A percentile compares a stretch with the other conserved stretches of the same genome.
Conservation (phyloP, 495 filamentous ascomycete species). For the Annulohypoxylon maeteangense region DNA sequence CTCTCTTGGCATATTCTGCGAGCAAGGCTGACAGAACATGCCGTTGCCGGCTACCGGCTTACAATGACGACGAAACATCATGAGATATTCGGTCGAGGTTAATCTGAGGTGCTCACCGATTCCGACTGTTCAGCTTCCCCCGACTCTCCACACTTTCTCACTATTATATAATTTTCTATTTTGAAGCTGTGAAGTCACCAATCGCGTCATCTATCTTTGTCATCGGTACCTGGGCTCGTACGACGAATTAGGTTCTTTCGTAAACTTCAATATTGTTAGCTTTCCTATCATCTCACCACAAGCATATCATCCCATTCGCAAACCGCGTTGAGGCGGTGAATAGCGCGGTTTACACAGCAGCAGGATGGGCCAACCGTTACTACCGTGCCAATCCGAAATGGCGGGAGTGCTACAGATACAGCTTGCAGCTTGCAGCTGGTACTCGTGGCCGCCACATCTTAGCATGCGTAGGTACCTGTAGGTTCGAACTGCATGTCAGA, state of each 20-base stretch:
- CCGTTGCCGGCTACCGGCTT: background rate
- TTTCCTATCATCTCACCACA: constrained; percentile 7
- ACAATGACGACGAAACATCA: background rate
- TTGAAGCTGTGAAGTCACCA: constrained; percentile 10
- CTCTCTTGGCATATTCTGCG: background rate
- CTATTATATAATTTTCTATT: constrained; percentile 24
- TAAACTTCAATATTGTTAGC: background rate
- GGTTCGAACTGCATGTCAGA: constrained; percentile 14
- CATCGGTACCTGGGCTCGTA: constrained; percentile 23
- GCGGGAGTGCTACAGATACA: constrained; percentile 4
- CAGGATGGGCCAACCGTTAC: constrained; percentile 21
- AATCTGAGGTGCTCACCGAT: constrained; percentile 10
- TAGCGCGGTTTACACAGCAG: constrained; percentile 28
- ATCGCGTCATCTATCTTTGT: constrained; percentile 8
- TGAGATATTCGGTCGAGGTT: constrained; percentile 2
- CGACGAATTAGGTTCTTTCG: constrained; percentile 16
- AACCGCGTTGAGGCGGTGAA: constrained; percentile 36
- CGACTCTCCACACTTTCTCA: background rate
- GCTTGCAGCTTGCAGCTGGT: background rate
- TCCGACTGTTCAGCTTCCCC: constrained; percentile 3
- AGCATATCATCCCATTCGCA: constrained; percentile 8
- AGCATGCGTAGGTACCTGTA: background rate
- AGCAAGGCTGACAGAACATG: constrained; percentile 9
- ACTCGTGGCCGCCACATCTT: constrained; percentile 3
- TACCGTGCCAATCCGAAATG: constrained; percentile 14